A percentile compares a stretch with the other conserved stretches of the same genome.
These are phyloP conservation scores for Coniochaeta hoffmannii DNA, from an alignment of 2,329 filamentous ascomycete genomes.

Conservation along the genomic window DNA sequence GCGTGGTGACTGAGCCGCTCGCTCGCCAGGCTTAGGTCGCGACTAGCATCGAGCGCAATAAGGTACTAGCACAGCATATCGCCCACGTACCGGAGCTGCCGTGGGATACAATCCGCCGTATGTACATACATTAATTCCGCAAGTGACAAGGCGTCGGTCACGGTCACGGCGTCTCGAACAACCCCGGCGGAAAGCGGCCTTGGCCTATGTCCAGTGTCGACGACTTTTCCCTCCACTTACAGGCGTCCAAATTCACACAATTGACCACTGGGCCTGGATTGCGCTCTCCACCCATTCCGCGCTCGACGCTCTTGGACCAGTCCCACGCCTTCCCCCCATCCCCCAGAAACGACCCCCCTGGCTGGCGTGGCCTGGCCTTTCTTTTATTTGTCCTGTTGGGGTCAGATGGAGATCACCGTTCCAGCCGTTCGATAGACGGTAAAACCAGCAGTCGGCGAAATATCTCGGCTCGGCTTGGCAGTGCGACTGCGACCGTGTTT, in stretches of 20 bases:
- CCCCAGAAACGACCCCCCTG: background rate
- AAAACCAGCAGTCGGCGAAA: constrained; percentile 2
- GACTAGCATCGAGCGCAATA: background rate
- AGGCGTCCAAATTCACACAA: background rate
- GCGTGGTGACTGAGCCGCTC: background rate
- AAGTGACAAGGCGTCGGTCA: background rate
- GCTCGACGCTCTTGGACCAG: background rate
- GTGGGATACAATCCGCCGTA: background rate
- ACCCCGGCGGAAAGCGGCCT: background rate
- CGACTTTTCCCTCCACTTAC: constrained; percentile 4
- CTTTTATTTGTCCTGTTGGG: background rate
- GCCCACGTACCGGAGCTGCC: background rate
- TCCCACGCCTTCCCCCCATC: background rate
- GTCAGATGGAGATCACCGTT: constrained; percentile 2
- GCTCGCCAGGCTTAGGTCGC: background rate
- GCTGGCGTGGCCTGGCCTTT: background rate
- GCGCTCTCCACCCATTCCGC: background rate
- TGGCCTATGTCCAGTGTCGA: background rate
- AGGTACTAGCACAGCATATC: background rate
- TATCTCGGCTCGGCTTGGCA: constrained; percentile 3
- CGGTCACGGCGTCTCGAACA: background rate
- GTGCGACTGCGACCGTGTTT: background rate
- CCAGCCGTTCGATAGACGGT: constrained; percentile 1
- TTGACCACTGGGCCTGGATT: background rate
- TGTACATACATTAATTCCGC: background rate